Percentiles rank a stretch among this genome's conserved stretches.
These are phyloP conservation scores for Auricularia sp. DNA, from an alignment of 768 basidiomycete genomes.

Conservation along the genomic window DNA sequence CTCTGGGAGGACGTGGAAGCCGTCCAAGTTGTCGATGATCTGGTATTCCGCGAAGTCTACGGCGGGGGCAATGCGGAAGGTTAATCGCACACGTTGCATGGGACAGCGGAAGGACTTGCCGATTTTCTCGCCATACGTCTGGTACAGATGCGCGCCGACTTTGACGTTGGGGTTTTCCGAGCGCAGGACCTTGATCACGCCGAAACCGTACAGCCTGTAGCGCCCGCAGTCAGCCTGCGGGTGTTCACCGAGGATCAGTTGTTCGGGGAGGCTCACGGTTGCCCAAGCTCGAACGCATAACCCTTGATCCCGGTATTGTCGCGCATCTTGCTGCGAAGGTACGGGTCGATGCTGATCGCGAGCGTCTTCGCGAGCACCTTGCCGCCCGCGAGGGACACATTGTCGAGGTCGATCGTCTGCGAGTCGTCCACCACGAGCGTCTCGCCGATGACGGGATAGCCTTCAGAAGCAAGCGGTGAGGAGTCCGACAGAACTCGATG, in stretches of 20 bases:
- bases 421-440: slow-evolving; percentile 36
- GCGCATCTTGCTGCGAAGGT: slow-evolving; percentile 31
- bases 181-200: slow-evolving; percentile 35
- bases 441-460: slow-evolving; percentile 23
- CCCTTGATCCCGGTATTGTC: background rate
- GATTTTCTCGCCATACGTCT: slow-evolving; percentile 16
- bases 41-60: slow-evolving; percentile 34
- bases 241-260: background rate
- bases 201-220: slow-evolving; percentile 16
- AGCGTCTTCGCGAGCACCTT: slow-evolving; percentile 40
- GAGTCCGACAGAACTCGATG: background rate
- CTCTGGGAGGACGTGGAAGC: slow-evolving; percentile 26
- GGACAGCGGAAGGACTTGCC: no score
- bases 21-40: slow-evolving; percentile 15
- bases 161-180: slow-evolving; percentile 28
- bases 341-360: slow-evolving; percentile 38
- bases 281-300: background rate
- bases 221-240: slow-evolving; percentile 9
- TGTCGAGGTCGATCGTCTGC: slow-evolving; percentile 43
- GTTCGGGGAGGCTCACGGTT: background rate
- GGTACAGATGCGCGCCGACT: slow-evolving; percentile 35
- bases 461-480: background rate
- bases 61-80: background rate
- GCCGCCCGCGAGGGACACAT: slow-evolving; percentile 35
- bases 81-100: background rate